Conservation (phyloP, 2,329 filamentous ascomycete genomes). For the Xylariaceae sp. region DNA sequence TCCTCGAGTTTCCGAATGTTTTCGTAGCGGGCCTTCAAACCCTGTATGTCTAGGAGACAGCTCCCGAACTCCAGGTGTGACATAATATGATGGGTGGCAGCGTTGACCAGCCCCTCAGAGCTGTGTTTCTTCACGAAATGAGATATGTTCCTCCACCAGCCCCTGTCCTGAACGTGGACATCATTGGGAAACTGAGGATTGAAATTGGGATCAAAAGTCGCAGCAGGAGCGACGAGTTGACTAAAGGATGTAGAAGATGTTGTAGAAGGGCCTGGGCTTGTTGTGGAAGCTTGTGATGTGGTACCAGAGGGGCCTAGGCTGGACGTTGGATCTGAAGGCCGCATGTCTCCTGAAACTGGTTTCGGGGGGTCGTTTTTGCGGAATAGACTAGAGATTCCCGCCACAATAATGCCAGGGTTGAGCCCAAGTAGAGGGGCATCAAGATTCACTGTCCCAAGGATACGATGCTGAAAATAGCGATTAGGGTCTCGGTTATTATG, state of each 20-base stretch:
- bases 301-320: slow-evolving; percentile 12
- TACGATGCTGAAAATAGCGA: slow-evolving; percentile 62
- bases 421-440: slow-evolving; percentile 86
- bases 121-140: slow-evolving; percentile 82
- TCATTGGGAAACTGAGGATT: slow-evolving; percentile 77
- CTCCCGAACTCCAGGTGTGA: slow-evolving; percentile 82
- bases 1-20: slow-evolving; percentile 69
- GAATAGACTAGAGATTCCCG: slow-evolving; percentile 77
- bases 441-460: slow-evolving; percentile 76
- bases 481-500: slow-evolving; percentile 14
- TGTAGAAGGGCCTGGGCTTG: slow-evolving; percentile 19
- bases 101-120: slow-evolving; percentile 62
- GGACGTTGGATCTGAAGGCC: slow-evolving; percentile 8
- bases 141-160: slow-evolving; percentile 62
- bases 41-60: slow-evolving; percentile 71
- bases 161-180: slow-evolving; percentile 61
- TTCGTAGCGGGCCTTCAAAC: slow-evolving; percentile 66
- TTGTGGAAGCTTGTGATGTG: slow-evolving; percentile 17
- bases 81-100: slow-evolving; percentile 68
- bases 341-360: slow-evolving; percentile 15
- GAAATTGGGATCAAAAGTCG: slow-evolving; percentile 57
- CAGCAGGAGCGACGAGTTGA: slow-evolving; percentile 12
- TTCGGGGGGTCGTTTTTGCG: slow-evolving; percentile 33
- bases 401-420: slow-evolving; percentile 81
- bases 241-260: slow-evolving; percentile 13